Evolutionary conservation across 129 eudicot genomes (phyloP), one percentile per base, ranked within the genome.

Genomic region (Deinandra increscens): DNA sequence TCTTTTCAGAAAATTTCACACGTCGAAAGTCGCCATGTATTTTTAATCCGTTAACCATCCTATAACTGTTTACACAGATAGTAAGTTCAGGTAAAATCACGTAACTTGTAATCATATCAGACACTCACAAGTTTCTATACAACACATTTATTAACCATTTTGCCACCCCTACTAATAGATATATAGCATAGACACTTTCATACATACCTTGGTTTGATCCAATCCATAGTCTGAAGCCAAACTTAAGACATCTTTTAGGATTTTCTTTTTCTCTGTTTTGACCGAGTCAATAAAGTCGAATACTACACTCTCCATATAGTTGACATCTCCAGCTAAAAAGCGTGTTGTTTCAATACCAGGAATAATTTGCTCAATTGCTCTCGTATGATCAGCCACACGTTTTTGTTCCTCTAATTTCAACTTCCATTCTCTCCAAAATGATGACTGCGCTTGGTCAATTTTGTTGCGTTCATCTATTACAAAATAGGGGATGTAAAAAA

Each of bases 341-440:
- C 97, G 93, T 63, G 79, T 72, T 64, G 89, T 70, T 70, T 94
- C 95, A 76, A 90, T 91, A 70, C 97, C 99, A 61, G 99, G 99
- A 70, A 94, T 80, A 48, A 94, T 80, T 81, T 89, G 87, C 78
- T 87, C 93, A 80, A 94, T 82, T 64, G 84, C 82, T 74, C 91
- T 89, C 2, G 97, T 81, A 75, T 82, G 91, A 73, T 94, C 97
- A 9, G 99, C 94, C 59, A 81, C 93, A 37, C 81, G 91, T 88
- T 85, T 94, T 75, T 94, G 97, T 51, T 89, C 91, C 81, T 89
- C 97, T 55, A 94, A 49, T 83, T 87, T 94, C 84, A 79, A 41
- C 77, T 94, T 89, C 99, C 99, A 94, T 64, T 91, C 96, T 70
- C 87, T 94, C 99, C 99, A 94, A 84, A 94, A 94, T 23, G 97